Percentiles rank a stretch among this genome's conserved stretches.
phyloP scores from a whole-genome alignment of 257 asterid species.

The Rauvolfia tetraphylla region DNA sequence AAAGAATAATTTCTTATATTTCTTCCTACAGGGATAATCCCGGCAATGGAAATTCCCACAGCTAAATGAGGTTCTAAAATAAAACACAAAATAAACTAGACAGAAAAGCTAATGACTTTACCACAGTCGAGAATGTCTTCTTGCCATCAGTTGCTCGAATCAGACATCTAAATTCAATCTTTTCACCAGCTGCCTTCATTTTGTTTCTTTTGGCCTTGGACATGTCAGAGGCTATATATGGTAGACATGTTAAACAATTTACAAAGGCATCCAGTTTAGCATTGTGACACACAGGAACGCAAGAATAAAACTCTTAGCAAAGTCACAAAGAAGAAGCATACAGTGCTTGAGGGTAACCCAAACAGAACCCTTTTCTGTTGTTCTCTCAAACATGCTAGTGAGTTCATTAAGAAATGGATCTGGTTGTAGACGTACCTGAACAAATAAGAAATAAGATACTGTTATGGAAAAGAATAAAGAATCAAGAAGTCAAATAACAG shows the following conservation, averaged over 20 bases:
- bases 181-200: conserved; percentile 60
- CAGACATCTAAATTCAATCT: conserved; percentile 64
- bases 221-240: conserved; percentile 62
- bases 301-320: background rate
- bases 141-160: conserved; percentile 81
- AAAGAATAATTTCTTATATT: background rate
- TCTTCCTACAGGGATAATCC: background rate
- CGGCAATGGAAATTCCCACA: background rate
- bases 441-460: background rate
- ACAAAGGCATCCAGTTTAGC: background rate
- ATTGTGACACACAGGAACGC: background rate
- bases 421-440: conserved; percentile 69
- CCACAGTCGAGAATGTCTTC: conserved; percentile 69
- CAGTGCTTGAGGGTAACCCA: conserved; percentile 88
- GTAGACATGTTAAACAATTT: background rate
- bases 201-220: conserved; percentile 60
- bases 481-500: background rate
- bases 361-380: conserved; percentile 76
- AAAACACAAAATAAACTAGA: background rate
- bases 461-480: background rate
- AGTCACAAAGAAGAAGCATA: conserved; percentile 24
- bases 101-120: conserved; percentile 9
- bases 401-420: conserved; percentile 86
- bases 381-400: conserved; percentile 72
- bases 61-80: background rate